These are phyloP conservation scores for Phytophthora ramorum DNA, from an alignment of 352 stramenopile species.

Conservation along the genomic window DNA sequence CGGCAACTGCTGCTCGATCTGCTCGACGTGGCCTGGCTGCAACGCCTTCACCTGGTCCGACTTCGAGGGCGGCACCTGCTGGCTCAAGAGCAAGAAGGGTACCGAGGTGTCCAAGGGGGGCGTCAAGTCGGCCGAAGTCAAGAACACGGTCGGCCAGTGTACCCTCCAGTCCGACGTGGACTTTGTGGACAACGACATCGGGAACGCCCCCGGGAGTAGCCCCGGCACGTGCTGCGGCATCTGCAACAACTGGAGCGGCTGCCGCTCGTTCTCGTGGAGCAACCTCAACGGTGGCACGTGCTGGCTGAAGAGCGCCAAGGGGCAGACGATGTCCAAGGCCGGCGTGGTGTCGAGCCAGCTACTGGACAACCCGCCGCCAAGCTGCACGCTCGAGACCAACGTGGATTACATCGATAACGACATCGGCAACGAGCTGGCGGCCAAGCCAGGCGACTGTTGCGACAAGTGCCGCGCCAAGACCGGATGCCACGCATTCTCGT, in stretches of 20 bases:
- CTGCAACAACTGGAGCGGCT: constrained; percentile 43
- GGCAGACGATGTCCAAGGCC: constrained; percentile 12
- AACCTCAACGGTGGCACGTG: constrained; percentile 47
- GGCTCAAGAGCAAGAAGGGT: no score
- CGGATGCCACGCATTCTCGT: constrained; percentile 40
- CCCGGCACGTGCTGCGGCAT: constrained; percentile 38
- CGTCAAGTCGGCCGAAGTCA: constrained; percentile 31
- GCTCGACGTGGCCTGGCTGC: constrained; percentile 29
- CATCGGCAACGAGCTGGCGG: constrained; percentile 25
- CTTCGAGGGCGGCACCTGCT: constrained; percentile 17
- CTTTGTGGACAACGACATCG: constrained; percentile 46
- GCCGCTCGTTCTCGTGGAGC: constrained; percentile 42
- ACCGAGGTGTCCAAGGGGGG: constrained; percentile 1
- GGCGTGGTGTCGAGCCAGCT: constrained; percentile 34
- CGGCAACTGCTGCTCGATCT: constrained; percentile 38
- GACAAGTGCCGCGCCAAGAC: constrained; percentile 19
- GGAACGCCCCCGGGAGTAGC: constrained; percentile 8
- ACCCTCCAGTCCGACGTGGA: constrained; percentile 32
- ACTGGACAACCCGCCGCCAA: constrained; percentile 21
- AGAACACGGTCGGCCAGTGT: constrained; percentile 19
- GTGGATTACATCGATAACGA: constrained; percentile 43
- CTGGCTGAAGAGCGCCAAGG: no score
- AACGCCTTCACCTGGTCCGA: constrained; percentile 35
- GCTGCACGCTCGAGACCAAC: constrained; percentile 25
- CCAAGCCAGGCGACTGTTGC: constrained; percentile 35